Evolutionary conservation across 768 basidiomycete genomes (phyloP), one percentile per base, ranked within the genome.

Genomic region (Tremella yokohamensis): DNA sequence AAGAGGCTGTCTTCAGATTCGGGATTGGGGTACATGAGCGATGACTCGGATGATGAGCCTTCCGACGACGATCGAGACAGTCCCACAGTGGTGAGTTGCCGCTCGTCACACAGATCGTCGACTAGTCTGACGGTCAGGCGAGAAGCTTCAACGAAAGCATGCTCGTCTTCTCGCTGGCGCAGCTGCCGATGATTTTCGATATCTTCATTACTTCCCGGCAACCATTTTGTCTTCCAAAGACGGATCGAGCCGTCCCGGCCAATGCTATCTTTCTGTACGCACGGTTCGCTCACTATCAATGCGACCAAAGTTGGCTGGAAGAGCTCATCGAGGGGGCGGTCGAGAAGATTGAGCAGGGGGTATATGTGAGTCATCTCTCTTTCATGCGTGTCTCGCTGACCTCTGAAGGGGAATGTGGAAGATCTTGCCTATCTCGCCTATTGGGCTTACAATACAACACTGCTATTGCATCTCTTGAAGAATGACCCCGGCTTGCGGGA

Each of bases 391-490:
- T 26, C 1, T 16, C 39, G 62, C 60, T 64, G 48, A 62, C 29
- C 13, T 49, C 49, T 16, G 20, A 69, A 97, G 93, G 85, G 79
- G 68, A 85, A 84, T 61, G 82, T 88, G 19, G 91, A 96, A 65
- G 89, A 97, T 72, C 77, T 96, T 26, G 85, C 89, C 3, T 85
- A 84, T 70, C 81, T 94, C 22, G 82, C 92, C 34, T 98, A 97
- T 76, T 99, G 96, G 93, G 78, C 94, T 47, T 89, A 91, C 78
- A 99, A 99, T 75, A 83, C 85, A 18, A 90, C 89, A 9, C 77
- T 91, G 25, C 88, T 94, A 83, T 81, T 98, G 15, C 90, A 98
- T 78, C 83, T 98, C 49, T 81, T 99, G 0, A 68, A 69, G 12
- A 64, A 67, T 13, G 80, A 80, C 34, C 63, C 65, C 7, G 58